Evolutionary conservation across 257 asterid species (phyloP).

Genomic region (Hygrophila difformis): DNA sequence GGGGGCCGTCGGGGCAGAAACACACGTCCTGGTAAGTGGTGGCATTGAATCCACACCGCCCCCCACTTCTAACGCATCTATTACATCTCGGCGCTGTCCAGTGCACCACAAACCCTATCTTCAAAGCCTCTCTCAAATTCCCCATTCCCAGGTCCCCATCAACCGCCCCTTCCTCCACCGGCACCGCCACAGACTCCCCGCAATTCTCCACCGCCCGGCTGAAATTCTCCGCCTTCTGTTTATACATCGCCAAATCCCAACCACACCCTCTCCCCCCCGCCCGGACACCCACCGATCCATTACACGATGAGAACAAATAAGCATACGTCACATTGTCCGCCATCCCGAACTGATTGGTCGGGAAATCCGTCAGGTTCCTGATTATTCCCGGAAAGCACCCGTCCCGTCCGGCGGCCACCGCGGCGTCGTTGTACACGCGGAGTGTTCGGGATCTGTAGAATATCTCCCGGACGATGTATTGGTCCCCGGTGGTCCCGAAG

Average conservation of each 20-base stretch:
- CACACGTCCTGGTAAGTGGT: conserved; percentile 16
- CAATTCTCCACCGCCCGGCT: conserved; percentile 28
- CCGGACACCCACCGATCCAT: neutral
- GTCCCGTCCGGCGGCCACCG: neutral
- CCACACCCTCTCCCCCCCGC: neutral
- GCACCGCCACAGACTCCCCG: conserved; percentile 22
- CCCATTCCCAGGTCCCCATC: conserved; percentile 5
- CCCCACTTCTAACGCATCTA: conserved; percentile 26
- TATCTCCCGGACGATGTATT: conserved; percentile 21
- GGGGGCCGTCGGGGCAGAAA: conserved; percentile 40
- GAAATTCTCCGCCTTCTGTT: conserved; percentile 19
- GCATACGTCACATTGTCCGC: conserved; percentile 8
- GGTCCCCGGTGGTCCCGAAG: conserved; percentile 12
- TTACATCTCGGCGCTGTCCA: conserved; percentile 20
- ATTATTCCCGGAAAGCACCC: conserved; percentile 23
- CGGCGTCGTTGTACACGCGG: conserved; percentile 17
- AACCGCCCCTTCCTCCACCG: conserved; percentile 25
- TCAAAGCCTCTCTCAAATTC: conserved; percentile 19
- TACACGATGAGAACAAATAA: conserved; percentile 37
- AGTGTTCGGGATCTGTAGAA: conserved; percentile 10
- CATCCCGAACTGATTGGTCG: neutral
- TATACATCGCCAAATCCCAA: conserved; percentile 26
- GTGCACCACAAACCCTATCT: conserved; percentile 37
- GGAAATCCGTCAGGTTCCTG: conserved; percentile 16
- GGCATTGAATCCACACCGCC: conserved; percentile 33